These are phyloP conservation scores for Zygotorulaspora danielsina DNA, from an alignment of 805 yeast genomes.

Conservation along the genomic window DNA sequence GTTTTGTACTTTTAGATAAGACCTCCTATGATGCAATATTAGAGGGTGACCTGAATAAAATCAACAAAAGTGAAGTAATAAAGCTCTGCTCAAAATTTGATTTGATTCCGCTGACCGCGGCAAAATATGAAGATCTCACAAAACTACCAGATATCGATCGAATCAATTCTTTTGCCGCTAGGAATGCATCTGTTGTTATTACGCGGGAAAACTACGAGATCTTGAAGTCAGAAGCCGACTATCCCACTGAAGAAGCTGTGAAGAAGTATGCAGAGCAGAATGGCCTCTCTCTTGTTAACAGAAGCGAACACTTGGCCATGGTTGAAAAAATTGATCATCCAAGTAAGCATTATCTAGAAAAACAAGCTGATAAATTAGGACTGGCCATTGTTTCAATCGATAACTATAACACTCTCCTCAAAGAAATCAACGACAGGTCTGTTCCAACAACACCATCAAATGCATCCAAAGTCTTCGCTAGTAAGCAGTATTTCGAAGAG, in stretches of 20 bases:
- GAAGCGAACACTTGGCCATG: conserved; percentile 26
- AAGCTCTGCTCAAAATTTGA: conserved; percentile 20
- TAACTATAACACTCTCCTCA: conserved; percentile 10
- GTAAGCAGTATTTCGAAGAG: conserved; percentile 36
- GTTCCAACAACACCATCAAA: conserved; percentile 9
- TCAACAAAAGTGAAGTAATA: conserved; percentile 21
- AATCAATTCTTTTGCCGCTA: conserved; percentile 26
- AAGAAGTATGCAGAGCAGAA: conserved; percentile 28
- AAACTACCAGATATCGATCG: conserved; percentile 12
- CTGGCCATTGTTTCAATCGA: conserved; percentile 29
- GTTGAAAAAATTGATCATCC: conserved; percentile 18
- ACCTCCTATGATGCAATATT: conserved; percentile 11
- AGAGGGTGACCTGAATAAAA: conserved; percentile 7
- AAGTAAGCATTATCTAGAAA: conserved; percentile 30
- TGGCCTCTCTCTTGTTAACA: conserved; percentile 24
- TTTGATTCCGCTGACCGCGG: conserved; percentile 24
- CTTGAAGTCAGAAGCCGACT: conserved; percentile 22
- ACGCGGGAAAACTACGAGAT: conserved; percentile 30
- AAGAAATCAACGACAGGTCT: conserved; percentile 8
- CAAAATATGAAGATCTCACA: conserved; percentile 25
- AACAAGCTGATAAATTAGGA: conserved; percentile 30
- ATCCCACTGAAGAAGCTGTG: conserved; percentile 27
- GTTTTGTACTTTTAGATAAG: conserved; percentile 10
- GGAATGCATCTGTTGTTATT: conserved; percentile 23
- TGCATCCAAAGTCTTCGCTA: conserved; percentile 33